Percentiles rank a stretch among this genome's conserved stretches.
Conservation (phyloP, 192 early-diverging fungal genomes). For the Phlyctochytrium arcticum region DNA sequence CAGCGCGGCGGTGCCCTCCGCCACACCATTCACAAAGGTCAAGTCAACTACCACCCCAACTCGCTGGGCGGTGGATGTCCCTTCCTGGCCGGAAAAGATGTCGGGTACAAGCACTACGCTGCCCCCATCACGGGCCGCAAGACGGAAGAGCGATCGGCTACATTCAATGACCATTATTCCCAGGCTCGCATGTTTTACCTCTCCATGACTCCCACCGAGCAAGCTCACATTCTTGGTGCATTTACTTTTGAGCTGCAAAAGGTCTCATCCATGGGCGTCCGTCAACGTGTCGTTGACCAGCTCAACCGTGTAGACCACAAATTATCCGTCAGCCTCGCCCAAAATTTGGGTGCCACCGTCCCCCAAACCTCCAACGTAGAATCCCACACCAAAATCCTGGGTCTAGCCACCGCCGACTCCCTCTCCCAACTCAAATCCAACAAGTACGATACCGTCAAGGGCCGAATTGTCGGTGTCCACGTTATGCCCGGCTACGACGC, state of each 20-base stretch:
- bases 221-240: conserved; percentile 13
- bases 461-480: conserved; percentile 14
- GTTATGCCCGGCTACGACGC: conserved; percentile 22
- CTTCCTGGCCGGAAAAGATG: neutral
- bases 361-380: neutral
- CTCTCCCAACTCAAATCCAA: conserved; percentile 8
- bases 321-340: conserved; percentile 1
- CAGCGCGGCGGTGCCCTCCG: conserved; percentile 72
- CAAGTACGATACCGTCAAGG: conserved; percentile 8
- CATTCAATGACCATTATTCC: conserved; percentile 14
- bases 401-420: neutral
- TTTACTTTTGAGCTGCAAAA: conserved; percentile 16
- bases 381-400: neutral
- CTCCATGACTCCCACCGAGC: conserved; percentile 23
- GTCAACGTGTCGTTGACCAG: conserved; percentile 14
- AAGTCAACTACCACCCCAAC: conserved; percentile 20
- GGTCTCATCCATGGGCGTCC: conserved; percentile 1
- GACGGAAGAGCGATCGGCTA: neutral
- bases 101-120: conserved; percentile 16
- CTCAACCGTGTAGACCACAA: conserved; percentile 19
- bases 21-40: conserved; percentile 10
- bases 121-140: neutral
- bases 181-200: conserved; percentile 22
- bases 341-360: neutral
- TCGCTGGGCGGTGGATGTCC: conserved; percentile 11